Percentiles rank a stretch among this genome's conserved stretches.
Conservation (phyloP, 805 yeast genomes). For the Candida krabiensis region DNA sequence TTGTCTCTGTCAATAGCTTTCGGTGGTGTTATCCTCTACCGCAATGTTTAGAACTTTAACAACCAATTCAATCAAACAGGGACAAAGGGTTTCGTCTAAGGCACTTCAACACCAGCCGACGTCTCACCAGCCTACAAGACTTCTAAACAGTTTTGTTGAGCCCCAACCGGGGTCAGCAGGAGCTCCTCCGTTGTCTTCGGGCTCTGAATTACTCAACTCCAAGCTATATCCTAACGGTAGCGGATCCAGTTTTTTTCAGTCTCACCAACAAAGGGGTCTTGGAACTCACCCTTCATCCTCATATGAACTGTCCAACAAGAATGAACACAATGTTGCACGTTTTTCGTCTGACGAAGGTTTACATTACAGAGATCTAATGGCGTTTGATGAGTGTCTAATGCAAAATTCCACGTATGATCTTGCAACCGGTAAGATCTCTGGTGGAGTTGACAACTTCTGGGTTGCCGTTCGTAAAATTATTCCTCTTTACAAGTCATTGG, state of each 20-base stretch:
- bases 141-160: conserved; percentile 24
- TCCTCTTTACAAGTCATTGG: conserved; percentile 48
- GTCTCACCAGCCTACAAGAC: conserved; percentile 23
- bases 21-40: too few relatives aligned
- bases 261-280: conserved; percentile 10
- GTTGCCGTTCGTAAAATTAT: conserved; percentile 50
- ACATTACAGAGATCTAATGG: conserved; percentile 43
- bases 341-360: conserved; percentile 37
- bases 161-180: conserved; percentile 11
- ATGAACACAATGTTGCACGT: conserved; percentile 6
- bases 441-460: conserved; percentile 50
- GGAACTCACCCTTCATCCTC: conserved; percentile 10
- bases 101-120: conserved; percentile 32
- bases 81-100: conserved; percentile 33
- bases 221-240: not conserved
- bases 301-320: conserved; percentile 7
- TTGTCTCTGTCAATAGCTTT: too few relatives aligned
- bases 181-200: conserved; percentile 1
- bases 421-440: conserved; percentile 39
- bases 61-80: conserved; percentile 30
- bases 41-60: conserved; percentile 35
- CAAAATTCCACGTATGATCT: conserved; percentile 37
- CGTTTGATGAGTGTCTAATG: conserved; percentile 50
- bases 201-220: conserved; percentile 6
- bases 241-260: not conserved